These are phyloP conservation scores for Aspergillus spinulosporus DNA, from an alignment of 2,329 filamentous ascomycete genomes.

Conservation along the genomic window DNA sequence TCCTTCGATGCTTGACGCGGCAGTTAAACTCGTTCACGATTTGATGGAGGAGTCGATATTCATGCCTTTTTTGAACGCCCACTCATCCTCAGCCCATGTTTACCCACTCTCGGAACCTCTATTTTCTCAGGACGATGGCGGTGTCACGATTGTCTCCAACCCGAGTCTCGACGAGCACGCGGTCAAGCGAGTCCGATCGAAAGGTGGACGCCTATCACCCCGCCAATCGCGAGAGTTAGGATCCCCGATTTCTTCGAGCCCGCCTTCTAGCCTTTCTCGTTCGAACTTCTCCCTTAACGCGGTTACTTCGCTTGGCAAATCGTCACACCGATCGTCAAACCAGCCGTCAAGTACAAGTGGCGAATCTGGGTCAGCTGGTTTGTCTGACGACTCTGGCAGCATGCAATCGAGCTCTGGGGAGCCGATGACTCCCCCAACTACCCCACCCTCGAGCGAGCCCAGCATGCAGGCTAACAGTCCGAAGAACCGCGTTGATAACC, in stretches of 20 bases:
- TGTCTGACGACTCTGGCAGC: conserved; percentile 51
- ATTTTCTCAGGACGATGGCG: conserved; percentile 40
- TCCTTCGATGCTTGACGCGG: conserved; percentile 75
- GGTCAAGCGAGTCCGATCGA: conserved; percentile 29
- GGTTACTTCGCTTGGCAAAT: conserved; percentile 36
- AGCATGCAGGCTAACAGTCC: conserved; percentile 35
- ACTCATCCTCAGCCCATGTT: conserved; percentile 52
- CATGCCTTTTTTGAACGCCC: conserved; percentile 81
- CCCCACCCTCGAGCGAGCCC: conserved; percentile 50
- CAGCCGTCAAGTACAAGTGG: conserved; percentile 40
- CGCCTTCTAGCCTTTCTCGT: conserved; percentile 30
- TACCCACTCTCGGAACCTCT: conserved; percentile 47
- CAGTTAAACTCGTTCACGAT: conserved; percentile 86
- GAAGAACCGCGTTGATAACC: conserved; percentile 47
- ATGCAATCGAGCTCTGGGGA: conserved; percentile 44
- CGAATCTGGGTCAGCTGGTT: conserved; percentile 38
- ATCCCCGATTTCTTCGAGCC: conserved; percentile 26
- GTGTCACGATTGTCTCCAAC: conserved; percentile 33
- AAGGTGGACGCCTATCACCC: conserved; percentile 34
- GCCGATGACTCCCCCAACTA: conserved; percentile 54
- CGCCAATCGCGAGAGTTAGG: conserved; percentile 35
- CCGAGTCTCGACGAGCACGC: conserved; percentile 33
- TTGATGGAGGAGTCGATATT: conserved; percentile 97
- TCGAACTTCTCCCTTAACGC: conserved; percentile 35
- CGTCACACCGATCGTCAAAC: conserved; percentile 36